These are phyloP conservation scores for Curvularia eragrostidis DNA, from an alignment of 2,329 filamentous ascomycete species.

Conservation along the genomic window DNA sequence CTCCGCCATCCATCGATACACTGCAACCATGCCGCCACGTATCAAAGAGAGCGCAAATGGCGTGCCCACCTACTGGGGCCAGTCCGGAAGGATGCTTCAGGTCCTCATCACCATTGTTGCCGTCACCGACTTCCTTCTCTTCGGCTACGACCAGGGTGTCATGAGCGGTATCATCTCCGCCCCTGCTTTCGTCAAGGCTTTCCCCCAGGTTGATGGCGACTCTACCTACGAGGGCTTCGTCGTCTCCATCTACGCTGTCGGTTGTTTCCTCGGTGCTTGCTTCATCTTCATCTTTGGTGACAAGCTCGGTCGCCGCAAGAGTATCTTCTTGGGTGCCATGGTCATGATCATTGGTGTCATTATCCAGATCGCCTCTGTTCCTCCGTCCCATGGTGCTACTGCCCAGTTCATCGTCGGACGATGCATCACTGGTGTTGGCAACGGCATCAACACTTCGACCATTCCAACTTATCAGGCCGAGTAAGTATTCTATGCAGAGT, in stretches of 20 bases:
- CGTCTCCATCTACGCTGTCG: constrained; percentile 60
- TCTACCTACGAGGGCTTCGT: constrained; percentile 54
- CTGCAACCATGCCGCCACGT: constrained; percentile 33
- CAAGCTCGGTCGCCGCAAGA: constrained; percentile 51
- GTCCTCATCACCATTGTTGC: constrained; percentile 52
- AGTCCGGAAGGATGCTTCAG: constrained; percentile 40
- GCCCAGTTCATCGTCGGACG: constrained; percentile 61
- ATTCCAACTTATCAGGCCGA: constrained; percentile 62
- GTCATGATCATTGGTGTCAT: constrained; percentile 53
- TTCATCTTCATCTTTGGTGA: constrained; percentile 50
- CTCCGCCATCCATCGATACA: constrained; percentile 26
- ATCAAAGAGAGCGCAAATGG: constrained; percentile 33
- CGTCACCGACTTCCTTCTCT: constrained; percentile 56
- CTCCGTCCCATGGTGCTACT: constrained; percentile 39
- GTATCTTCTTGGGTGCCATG: constrained; percentile 52
- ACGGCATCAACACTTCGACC: constrained; percentile 62
- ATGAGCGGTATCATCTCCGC: constrained; percentile 53
- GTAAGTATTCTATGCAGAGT: constrained; percentile 27
- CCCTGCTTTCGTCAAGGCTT: constrained; percentile 42
- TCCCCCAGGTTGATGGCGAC: constrained; percentile 50
- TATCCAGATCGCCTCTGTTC: constrained; percentile 47
- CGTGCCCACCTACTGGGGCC: constrained; percentile 41
- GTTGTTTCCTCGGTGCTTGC: constrained; percentile 53
- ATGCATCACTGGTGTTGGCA: constrained; percentile 60
- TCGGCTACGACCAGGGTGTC: constrained; percentile 57